Percentiles rank a stretch among this genome's conserved stretches.
These are phyloP conservation scores for Paecilomyces dactylethromorphus DNA, from an alignment of 2,329 filamentous ascomycete genomes.

Conservation along the genomic window DNA sequence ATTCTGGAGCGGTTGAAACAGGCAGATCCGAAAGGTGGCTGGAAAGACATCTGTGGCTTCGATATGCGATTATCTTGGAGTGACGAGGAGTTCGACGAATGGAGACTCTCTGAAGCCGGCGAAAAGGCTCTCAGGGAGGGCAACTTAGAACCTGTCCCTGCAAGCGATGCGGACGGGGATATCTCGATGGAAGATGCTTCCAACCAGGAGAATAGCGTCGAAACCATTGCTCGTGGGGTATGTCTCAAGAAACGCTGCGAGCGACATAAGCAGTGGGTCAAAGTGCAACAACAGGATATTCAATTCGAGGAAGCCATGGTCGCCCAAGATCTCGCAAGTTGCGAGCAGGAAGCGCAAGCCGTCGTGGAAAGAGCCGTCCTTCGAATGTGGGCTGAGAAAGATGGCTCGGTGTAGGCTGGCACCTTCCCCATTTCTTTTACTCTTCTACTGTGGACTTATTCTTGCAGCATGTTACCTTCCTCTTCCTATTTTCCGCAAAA, in stretches of 20 bases:
- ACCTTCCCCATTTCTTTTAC: background rate
- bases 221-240: slow-evolving; percentile 33
- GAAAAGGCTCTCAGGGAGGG: slow-evolving; percentile 33
- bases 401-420: slow-evolving; percentile 9
- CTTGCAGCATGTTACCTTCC: background rate
- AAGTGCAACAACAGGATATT: slow-evolving; percentile 40
- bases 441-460: background rate
- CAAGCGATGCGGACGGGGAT: slow-evolving; percentile 26
- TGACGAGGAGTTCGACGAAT: slow-evolving; percentile 43
- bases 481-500: background rate
- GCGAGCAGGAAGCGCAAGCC: slow-evolving; percentile 34
- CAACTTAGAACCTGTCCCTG: slow-evolving; percentile 24
- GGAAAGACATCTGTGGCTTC: slow-evolving; percentile 45
- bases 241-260: slow-evolving; percentile 44
- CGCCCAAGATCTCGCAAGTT: slow-evolving; percentile 31
- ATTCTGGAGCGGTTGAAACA: slow-evolving; percentile 40
- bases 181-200: slow-evolving; percentile 26
- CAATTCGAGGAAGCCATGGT: slow-evolving; percentile 36
- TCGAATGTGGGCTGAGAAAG: slow-evolving; percentile 31
- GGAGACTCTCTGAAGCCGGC: slow-evolving; percentile 34
- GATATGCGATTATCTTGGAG: slow-evolving; percentile 42
- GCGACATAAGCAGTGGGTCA: slow-evolving; percentile 42
- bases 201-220: slow-evolving; percentile 20
- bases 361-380: slow-evolving; percentile 40
- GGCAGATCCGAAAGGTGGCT: slow-evolving; percentile 37